Percentiles rank a stretch among this genome's conserved stretches.
These are phyloP conservation scores for Verbascum thapsus DNA, from an alignment of 257 asterid genomes.

Conservation along the genomic window DNA sequence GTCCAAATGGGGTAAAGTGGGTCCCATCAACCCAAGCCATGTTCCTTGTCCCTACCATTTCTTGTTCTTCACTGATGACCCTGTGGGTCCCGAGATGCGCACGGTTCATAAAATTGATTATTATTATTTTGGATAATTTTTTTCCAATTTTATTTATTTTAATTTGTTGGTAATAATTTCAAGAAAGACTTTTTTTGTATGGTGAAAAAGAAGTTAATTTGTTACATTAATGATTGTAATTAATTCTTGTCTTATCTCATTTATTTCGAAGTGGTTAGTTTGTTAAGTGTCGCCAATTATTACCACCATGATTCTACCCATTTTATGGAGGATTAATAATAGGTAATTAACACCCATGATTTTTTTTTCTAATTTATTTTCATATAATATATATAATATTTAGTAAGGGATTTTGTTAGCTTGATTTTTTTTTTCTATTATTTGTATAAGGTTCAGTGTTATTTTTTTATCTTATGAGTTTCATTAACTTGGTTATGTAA, in stretches of 20 bases:
- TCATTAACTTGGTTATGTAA: too few species aligned
- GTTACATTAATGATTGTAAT: conserved; percentile 40
- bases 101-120: conserved; percentile 40
- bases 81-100: conserved; percentile 40
- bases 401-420: too few species aligned
- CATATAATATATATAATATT: too few species aligned
- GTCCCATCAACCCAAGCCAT: conserved; percentile 22
- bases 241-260: conserved; percentile 44
- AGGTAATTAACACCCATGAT: conserved; percentile 5
- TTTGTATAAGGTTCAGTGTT: too few species aligned
- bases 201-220: conserved; percentile 36
- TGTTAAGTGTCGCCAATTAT: conserved; percentile 38
- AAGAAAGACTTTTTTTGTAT: conserved; percentile 27
- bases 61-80: conserved; percentile 34
- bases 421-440: too few species aligned
- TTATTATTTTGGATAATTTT: conserved; percentile 25
- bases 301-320: conserved; percentile 43
- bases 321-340: conserved; percentile 22
- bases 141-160: too few species aligned
- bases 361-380: neutral
- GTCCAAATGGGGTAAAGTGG: conserved; percentile 41
- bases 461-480: too few species aligned
- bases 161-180: conserved; percentile 19
- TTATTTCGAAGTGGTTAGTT: conserved; percentile 38
- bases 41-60: conserved; percentile 39